Base-by-base conservation (phyloP, 805 yeast genomes). In the Zygosaccharomyces rouxii region DNA sequence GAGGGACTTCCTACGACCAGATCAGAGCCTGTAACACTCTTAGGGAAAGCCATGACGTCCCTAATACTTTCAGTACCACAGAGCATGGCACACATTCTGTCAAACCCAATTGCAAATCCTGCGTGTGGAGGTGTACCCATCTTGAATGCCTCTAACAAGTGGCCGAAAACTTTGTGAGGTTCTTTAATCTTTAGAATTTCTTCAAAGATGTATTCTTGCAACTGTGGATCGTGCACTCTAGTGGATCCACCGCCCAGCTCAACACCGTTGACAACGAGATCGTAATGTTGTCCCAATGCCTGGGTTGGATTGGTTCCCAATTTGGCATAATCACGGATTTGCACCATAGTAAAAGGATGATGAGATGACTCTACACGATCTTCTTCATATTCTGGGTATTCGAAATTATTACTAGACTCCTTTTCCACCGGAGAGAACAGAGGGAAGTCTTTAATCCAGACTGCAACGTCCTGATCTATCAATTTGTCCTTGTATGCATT, bases 51-150 rank as follows among this genome's bases (percentile, higher is more conserved):
- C 51, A 94, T 84, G 3, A 94, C 98, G 62, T 94, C 97, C 55
- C 97, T 72, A 29, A 94, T 90, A 53, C 88, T 86, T 4, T 73
- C 60, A 16, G 84, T 74, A 0, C 89, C 94, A n/a, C 83, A 67
- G 28, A 92, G 63, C 92, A 92, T 89, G 0, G 99, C 94, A 58
- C 95, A 83, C 73, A 94, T 71, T 53, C 99, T 73, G 64, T 94
- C 99, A 56, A 94, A 86, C 0, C 99, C 99, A 30, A 94, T 73
- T 0, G 99, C 99, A 33, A 94, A 73, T 0, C 99, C 99, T 2
- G 97, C 97, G 69, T 94, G 99, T 0, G 99, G 99, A 1, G 99
- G 99, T 60, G 98, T 89, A 1, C 99, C 99, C 70, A 86, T 80
- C 21, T 79, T 79, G 47, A 94, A 78, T 0, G 97, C 97, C 35